Evolutionary conservation across 1,284 basidiomycete species (phyloP).

Genomic region (Irpex lacteus): DNA sequence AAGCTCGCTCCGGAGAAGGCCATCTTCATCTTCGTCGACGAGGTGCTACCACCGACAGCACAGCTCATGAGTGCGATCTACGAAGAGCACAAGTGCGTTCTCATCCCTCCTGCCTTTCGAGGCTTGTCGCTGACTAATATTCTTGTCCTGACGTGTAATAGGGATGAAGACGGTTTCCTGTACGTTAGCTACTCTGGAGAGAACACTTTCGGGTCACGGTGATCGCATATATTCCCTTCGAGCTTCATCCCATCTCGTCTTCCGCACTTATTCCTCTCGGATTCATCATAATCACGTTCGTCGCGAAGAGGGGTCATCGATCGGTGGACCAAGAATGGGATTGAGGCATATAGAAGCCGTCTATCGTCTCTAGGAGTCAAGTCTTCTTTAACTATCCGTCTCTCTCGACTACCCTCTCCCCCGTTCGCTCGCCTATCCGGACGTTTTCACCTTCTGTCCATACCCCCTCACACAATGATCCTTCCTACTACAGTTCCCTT

Average conservation of each 20-base stretch:
- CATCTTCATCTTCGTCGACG: conserved; percentile 99
- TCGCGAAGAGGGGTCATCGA: neutral
- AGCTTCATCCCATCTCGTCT: neutral
- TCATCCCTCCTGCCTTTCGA: neutral
- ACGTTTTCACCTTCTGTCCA: no score
- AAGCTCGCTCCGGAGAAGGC: conserved; percentile 99
- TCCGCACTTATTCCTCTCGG: neutral
- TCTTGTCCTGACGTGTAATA: conserved; percentile 27
- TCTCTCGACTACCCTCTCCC: no score
- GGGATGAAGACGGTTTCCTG: conserved; percentile 95
- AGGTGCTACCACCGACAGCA: conserved; percentile 96
- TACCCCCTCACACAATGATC: neutral
- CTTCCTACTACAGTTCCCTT: conserved; percentile 6
- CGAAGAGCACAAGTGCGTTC: conserved; percentile 95
- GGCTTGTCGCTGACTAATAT: conserved; percentile 2
- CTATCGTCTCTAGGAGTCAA: neutral
- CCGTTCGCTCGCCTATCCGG: no score
- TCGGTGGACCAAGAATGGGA: neutral
- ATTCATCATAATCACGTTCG: neutral
- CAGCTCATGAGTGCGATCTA: conserved; percentile 99
- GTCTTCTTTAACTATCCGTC: no score
- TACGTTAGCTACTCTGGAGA: conserved; percentile 97
- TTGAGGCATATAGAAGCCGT: neutral
- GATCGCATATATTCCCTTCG: neutral
- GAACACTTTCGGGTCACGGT: conserved; percentile 80